Evolutionary conservation across 768 basidiomycete genomes (phyloP).

Genomic region (Mycena crocata): DNA sequence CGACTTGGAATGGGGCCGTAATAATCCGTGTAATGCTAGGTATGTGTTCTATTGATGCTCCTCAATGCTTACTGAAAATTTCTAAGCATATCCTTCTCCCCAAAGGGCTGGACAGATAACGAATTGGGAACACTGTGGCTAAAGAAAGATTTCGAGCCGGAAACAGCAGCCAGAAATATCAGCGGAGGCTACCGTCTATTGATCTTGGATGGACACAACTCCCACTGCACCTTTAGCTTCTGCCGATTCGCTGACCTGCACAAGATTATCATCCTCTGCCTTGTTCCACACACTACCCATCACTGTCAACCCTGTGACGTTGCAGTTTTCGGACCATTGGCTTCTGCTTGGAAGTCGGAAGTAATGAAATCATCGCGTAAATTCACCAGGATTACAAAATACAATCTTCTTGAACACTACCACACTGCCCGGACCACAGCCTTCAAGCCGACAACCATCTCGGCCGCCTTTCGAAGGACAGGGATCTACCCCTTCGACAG

Average conservation of each 20-base stretch:
- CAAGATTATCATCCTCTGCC: slow-evolving; percentile 48
- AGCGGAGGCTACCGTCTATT: slow-evolving; percentile 41
- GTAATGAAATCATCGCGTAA: slow-evolving; percentile 32
- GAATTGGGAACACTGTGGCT: slow-evolving; percentile 49
- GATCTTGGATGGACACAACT: slow-evolving; percentile 54
- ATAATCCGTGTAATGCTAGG: slow-evolving; percentile 46
- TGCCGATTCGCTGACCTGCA: slow-evolving; percentile 39
- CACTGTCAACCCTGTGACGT: slow-evolving; percentile 50
- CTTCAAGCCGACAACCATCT: slow-evolving; percentile 43
- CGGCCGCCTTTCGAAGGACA: slow-evolving; percentile 42
- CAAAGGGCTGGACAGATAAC: slow-evolving; percentile 55
- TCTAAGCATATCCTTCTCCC: slow-evolving; percentile 46
- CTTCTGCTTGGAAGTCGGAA: slow-evolving; percentile 42
- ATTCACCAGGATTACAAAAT: slow-evolving; percentile 41
- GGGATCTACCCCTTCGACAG: slow-evolving; percentile 46
- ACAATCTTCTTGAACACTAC: slow-evolving; percentile 43
- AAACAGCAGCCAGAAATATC: slow-evolving; percentile 30
- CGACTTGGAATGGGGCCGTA: slow-evolving; percentile 37
- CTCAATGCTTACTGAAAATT: not conserved
- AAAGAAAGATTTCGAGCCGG: slow-evolving; percentile 47
- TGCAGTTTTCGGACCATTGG: slow-evolving; percentile 51
- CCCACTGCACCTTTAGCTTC: slow-evolving; percentile 49
- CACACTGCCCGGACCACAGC: slow-evolving; percentile 34
- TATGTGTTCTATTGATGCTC: slow-evolving; percentile 1
- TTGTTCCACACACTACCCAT: slow-evolving; percentile 52